Conservation (phyloP, 1,284 basidiomycete species). For the Neonothopanus nambi region DNA sequence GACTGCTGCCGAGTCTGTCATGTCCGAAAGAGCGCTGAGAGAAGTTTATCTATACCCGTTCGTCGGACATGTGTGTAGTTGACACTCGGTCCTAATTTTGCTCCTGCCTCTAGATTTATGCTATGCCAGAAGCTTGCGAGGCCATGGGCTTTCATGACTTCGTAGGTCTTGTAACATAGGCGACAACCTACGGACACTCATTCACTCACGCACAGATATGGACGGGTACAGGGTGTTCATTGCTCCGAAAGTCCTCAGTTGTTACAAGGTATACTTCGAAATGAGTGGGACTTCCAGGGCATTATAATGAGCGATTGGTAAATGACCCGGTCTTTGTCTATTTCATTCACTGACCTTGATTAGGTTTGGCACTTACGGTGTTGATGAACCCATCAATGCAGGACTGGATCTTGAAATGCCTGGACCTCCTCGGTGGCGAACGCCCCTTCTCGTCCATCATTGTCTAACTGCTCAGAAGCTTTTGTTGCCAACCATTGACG, state of each 20-base stretch:
- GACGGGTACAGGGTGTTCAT: conserved; percentile 62
- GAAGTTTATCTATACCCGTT: conserved; percentile 75
- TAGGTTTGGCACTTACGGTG: conserved; percentile 41
- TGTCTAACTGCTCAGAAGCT: conserved; percentile 61
- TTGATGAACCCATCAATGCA: conserved; percentile 17
- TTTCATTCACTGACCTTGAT: conserved; percentile 4
- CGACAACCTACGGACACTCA: background rate
- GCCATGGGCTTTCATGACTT: conserved; percentile 66
- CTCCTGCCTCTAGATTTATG: conserved; percentile 53
- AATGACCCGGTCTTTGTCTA: conserved; percentile 12
- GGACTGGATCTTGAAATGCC: conserved; percentile 21
- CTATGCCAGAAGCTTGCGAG: conserved; percentile 59
- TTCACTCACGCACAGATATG: conserved; percentile 45
- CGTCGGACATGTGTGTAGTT: conserved; percentile 20
- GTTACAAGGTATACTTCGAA: conserved; percentile 58
- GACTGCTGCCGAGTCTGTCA: conserved; percentile 59
- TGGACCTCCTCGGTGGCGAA: conserved; percentile 54
- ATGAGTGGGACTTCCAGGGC: conserved; percentile 69
- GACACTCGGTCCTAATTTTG: too few species aligned
- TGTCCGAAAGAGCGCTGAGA: conserved; percentile 63
- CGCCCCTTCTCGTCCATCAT: conserved; percentile 52
- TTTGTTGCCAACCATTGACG: conserved; percentile 49
- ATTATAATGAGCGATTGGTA: conserved; percentile 70
- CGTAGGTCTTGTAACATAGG: conserved; percentile 32
- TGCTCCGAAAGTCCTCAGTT: conserved; percentile 60